phyloP scores from a whole-genome alignment of 2,329 filamentous ascomycete species.

The Fonsecaea pedrosoi region DNA sequence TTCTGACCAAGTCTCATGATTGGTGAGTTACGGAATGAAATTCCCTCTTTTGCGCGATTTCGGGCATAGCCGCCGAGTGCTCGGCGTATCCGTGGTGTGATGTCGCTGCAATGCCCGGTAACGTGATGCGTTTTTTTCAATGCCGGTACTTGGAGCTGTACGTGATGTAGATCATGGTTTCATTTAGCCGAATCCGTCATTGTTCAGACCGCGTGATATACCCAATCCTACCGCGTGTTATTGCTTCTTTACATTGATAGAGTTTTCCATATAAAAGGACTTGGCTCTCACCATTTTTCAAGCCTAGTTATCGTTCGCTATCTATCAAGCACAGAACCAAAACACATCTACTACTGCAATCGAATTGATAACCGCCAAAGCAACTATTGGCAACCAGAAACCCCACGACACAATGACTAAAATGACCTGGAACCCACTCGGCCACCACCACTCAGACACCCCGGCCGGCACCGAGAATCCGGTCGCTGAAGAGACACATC shows the following conservation, averaged over 20 bases:
- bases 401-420: constrained; percentile 18
- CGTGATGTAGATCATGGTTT: background rate
- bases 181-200: background rate
- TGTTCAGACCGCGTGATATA: background rate
- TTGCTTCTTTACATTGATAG: background rate
- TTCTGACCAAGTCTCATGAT: background rate
- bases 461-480: background rate
- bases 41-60: constrained; percentile 26
- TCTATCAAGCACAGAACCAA: constrained; percentile 8
- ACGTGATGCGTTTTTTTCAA: constrained; percentile 10
- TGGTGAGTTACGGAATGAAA: background rate
- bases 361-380: constrained; percentile 6
- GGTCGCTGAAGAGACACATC: constrained; percentile 9
- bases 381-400: constrained; percentile 8
- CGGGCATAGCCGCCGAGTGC: constrained; percentile 22
- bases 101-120: constrained; percentile 1
- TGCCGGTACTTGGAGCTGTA: background rate
- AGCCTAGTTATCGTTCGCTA: background rate
- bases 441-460: constrained; percentile 10
- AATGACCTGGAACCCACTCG: constrained; percentile 7
- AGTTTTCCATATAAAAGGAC: constrained; percentile 4
- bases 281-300: background rate
- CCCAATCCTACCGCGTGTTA: background rate
- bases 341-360: background rate
- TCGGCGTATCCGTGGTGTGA: constrained; percentile 25